Percentiles rank a stretch among this genome's conserved stretches.
phyloP scores from a whole-genome alignment of 1,284 basidiomycete genomes.

The Bondarzewia mesenterica region DNA sequence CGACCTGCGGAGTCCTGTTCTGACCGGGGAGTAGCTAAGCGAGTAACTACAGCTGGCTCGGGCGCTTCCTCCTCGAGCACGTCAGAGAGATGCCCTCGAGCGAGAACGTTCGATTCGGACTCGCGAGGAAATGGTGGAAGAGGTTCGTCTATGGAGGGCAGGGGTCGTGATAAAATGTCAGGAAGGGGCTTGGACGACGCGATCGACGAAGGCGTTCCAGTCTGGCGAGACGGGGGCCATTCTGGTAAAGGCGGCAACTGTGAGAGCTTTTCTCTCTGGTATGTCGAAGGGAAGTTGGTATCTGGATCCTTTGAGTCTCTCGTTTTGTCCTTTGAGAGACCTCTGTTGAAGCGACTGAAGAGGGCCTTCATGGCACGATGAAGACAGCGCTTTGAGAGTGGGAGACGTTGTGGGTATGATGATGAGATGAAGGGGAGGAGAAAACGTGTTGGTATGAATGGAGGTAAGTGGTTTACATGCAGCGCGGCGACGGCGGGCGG shows the following conservation, averaged over 20 bases:
- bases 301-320: constrained; percentile 44
- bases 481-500: background rate
- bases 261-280: constrained; percentile 59
- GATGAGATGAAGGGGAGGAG: constrained; percentile 9
- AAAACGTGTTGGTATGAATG: constrained; percentile 1
- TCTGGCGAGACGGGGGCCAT: constrained; percentile 46
- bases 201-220: constrained; percentile 39
- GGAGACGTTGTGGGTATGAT: constrained; percentile 2
- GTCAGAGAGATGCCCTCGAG: constrained; percentile 18
- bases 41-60: constrained; percentile 17
- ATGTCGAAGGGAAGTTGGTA: constrained; percentile 23
- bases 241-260: constrained; percentile 45
- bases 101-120: constrained; percentile 10
- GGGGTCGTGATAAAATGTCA: constrained; percentile 44
- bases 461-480: background rate
- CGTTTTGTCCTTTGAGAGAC: constrained; percentile 42
- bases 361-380: constrained; percentile 63
- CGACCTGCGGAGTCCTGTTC: constrained; percentile 37
- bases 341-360: constrained; percentile 64
- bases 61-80: constrained; percentile 14
- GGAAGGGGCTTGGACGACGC: constrained; percentile 62
- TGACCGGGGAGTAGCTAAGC: constrained; percentile 23
- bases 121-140: constrained; percentile 10
- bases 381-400: constrained; percentile 7
- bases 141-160: constrained; percentile 40